Base-by-base conservation (phyloP, 1,284 basidiomycete species). In the Microstroma glucosiphilum region DNA sequence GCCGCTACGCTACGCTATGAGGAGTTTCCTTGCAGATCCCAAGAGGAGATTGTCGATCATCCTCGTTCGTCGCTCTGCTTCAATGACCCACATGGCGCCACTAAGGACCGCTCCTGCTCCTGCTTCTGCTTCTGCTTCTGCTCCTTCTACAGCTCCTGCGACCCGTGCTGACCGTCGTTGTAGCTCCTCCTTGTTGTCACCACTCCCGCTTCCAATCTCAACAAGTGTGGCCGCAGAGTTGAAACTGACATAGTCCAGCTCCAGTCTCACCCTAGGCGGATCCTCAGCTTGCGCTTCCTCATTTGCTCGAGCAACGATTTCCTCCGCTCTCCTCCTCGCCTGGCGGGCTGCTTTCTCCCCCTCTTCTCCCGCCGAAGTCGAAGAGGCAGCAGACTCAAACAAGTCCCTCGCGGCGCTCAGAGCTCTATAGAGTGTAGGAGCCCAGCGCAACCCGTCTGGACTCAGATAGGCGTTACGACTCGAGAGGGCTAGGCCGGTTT, bases 41-140 rank as follows among this genome's bases (percentile, higher is more conserved):
- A 94, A 80, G 49, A 94, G 81, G 46, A 96, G 79, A 79, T 98
- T 98, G 80, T 98, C 94, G 58, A 98, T 97, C 72, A 98, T 79
- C 68, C 94, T 83, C 41, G 92, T 96, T 75, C 51, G 15, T 25
- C 51, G 19, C 17, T 21, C 51, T 23, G 7, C 21, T 49, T 77
- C 70, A n/a, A 64, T 66, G 1, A 96, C 85, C 85, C 88, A 89
- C 66, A 96, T 79, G 15, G 92, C 93, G 1, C 92, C 94, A 69
- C 90, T 93, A 62, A 97, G 73, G 11, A 97, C 86, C 37, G 89
- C 86, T 0, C 88, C 82, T 30, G 82, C 74, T 2, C 57, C 60
- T 15, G 58, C 77, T 48, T 73, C 57, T 69, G 70, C 6, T 55
- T 25, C 89, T 62, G 2, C 61, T 41, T 9, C 66, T 65, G 30